Base-by-base conservation (phyloP, 2,329 filamentous ascomycete species). In the Akanthomyces muscarius region DNA sequence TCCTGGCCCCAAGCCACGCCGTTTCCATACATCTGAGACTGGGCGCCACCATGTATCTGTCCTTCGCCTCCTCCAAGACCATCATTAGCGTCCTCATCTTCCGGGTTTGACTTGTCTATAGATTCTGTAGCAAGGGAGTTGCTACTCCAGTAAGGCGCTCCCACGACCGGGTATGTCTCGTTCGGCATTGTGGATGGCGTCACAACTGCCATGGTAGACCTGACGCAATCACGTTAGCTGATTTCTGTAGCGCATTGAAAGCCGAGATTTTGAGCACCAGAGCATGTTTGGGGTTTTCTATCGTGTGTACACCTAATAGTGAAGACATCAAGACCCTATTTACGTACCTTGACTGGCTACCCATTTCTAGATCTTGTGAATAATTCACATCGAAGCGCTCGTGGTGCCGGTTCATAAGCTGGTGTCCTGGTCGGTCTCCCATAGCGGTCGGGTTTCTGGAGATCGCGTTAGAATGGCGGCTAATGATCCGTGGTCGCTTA, bases 301-400 rank as follows among this genome's bases (percentile, higher is more conserved):
- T 41, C 4, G 10, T 23, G 38, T 13, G 8, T 13, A n/a, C 7
- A 23, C n/a, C 16, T 2, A 51, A 16, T 30, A 38, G 13, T 21
- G 21, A 18, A 23, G 50, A n/a, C 14, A 10, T 38, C n/a, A 44
- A 38, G 50, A 21, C 11, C 3, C 18, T 2, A 3, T 44, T 23
- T 6, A 54, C 59, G 23, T 47, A 61, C 59, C 50, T 61, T 47
- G 59, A 16, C 30, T 54, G 59, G 28, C 59, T 41, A 11, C 23
- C 41, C 21, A 54, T 61, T 0, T 30, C 50, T 2, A 41, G n/a
- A 25, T 4, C 7, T 38, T 61, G 50, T 3, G 59, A 47, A 33
- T 47, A 54, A 16, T 38, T 44, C 23, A 60, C 54, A 1, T n/a
- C 30, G 10, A 54, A 28, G 25, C 47, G 41, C 3, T 61, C 50